Evolutionary conservation across 2,329 filamentous ascomycete genomes (phyloP), one percentile per base, ranked within the genome.

Genomic region (Exophiala oligosperma): DNA sequence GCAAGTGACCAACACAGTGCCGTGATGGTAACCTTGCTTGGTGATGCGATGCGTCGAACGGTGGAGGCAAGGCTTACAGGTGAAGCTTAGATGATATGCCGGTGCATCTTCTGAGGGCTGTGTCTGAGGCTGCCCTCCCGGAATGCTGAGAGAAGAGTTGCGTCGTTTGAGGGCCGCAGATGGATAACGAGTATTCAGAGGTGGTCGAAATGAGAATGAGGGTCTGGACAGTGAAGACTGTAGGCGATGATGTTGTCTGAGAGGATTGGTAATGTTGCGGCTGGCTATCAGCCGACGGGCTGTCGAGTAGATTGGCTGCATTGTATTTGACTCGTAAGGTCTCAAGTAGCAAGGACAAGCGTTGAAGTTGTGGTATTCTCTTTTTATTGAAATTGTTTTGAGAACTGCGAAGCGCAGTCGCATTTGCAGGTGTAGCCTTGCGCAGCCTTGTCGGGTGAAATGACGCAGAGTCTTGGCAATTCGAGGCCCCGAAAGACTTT

Each of bases 11-110:
- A 99, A 79, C 3, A 94, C 88, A 1, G 91, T 93, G 37, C 94
- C 94, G 63, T 87, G 81, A 74, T 97, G 92, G 72, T 99, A 99
- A 32, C 91, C 94, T 71, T 97, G 94, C 74, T 97, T 97, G 29
- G 91, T 91, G 67, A 99, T 81, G 51, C 83, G 83, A 76, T 99
- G 95, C 11, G 86, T 82, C n/a, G 91, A 95, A 57, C 92, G 88
- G 37, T 83, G 78, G 47, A 81, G 79, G 76, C 94, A 99, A 32
- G 90, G 91, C 59, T 89, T 87, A 82, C 94, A 99, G 66, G 94
- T 99, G 73, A 99, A 97, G 50, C 87, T 90, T 64, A 99, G 81
- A 66, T 91, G 83, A 76, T 97, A 99, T 57, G 90, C 85, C 68
- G 57, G 72, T 60, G 24, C 53, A 40, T 59, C 53, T 29, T 38